Evolutionary conservation across 768 basidiomycete species (phyloP), one percentile per base, ranked within the genome.

Genomic region (Mycena galericulata): DNA sequence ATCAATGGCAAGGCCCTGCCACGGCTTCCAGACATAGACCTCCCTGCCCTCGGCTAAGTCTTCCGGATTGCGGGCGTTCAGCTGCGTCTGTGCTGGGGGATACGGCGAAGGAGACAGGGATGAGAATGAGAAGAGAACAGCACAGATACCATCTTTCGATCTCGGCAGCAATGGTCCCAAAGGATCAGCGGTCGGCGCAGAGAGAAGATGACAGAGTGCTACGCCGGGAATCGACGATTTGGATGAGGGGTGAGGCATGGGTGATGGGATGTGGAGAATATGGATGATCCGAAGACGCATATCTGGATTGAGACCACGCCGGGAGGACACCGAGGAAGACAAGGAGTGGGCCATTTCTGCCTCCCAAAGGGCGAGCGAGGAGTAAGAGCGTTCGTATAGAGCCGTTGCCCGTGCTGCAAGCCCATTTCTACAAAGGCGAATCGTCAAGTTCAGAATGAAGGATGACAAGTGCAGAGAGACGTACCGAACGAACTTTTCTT

Each of bases 281-380:
- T 80, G 79, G 32, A 83, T 47, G 22, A 90, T 77, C 36, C 78
- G 83, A 0, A 88, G 79, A 38, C 78, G 81, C 46, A 89, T 76
- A 65, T 88, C 86, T 20, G 82, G 77, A 7, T 78, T 67, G 20
- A 79, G 68, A 32, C 65, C 46, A 7, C 78, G 69, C 49, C 71
- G 77, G 17, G 75, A 53, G n/a, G 78, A 74, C 4, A 79, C 53
- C 22, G 56, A 57, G 14, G 54, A 62, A 38, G 66, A 32, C 12
- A 68, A 18, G 0, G 78, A 79, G n/a, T 79, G 79, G 36, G 84
- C 82, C 40, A 83, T 81, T 59, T 87, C 86, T 59, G 83, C 84
- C 58, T 82, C 82, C 89, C 89, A 90, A 4, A 90, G 77, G 3
- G 80, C 69, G 51, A 86, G 80, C 34, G 83, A 80, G 6, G 86